These are phyloP conservation scores for Neonectria faginata DNA, from an alignment of 2,329 filamentous ascomycete species.

Conservation along the genomic window DNA sequence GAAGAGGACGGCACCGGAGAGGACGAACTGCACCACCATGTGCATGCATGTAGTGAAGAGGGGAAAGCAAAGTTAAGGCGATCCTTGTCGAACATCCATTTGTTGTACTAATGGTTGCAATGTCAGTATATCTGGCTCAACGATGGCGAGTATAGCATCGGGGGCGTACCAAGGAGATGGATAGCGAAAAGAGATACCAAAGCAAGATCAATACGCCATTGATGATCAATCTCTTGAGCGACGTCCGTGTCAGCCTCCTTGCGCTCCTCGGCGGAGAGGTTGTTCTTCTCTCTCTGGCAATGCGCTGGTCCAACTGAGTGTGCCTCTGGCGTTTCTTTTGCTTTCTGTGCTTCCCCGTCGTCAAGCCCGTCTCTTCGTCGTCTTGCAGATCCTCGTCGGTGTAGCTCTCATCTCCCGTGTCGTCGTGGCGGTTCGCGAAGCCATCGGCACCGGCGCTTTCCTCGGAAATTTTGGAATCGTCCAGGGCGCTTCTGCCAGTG, in stretches of 20 bases:
- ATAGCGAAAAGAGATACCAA: slow-evolving; percentile 93
- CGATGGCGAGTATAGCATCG: neutral
- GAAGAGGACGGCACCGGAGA: slow-evolving; percentile 82
- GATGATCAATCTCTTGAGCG: slow-evolving; percentile 72
- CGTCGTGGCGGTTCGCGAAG: slow-evolving; percentile 45
- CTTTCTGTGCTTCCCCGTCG: slow-evolving; percentile 76
- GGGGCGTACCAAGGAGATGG: slow-evolving; percentile 83
- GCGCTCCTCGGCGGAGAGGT: slow-evolving; percentile 76
- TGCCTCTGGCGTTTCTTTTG: slow-evolving; percentile 75
- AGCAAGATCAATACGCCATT: slow-evolving; percentile 86
- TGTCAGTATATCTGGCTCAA: slow-evolving; percentile 36
- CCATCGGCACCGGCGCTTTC: slow-evolving; percentile 50
- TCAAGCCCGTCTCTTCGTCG: slow-evolving; percentile 91
- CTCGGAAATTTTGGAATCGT: slow-evolving; percentile 59
- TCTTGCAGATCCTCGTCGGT: slow-evolving; percentile 81
- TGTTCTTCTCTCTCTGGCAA: slow-evolving; percentile 68
- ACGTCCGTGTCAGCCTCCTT: slow-evolving; percentile 82
- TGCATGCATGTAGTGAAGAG: slow-evolving; percentile 95
- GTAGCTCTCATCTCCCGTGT: slow-evolving; percentile 64
- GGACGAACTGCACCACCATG: slow-evolving; percentile 92
- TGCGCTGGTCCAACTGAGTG: slow-evolving; percentile 76
- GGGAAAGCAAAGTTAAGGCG: slow-evolving; percentile 90
- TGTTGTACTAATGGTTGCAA: slow-evolving; percentile 80
- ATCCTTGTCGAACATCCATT: slow-evolving; percentile 97
- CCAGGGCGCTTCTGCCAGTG: slow-evolving; percentile 34